Conservation (phyloP, 148 eudicot species). For the Nyssa sinensis region DNA sequence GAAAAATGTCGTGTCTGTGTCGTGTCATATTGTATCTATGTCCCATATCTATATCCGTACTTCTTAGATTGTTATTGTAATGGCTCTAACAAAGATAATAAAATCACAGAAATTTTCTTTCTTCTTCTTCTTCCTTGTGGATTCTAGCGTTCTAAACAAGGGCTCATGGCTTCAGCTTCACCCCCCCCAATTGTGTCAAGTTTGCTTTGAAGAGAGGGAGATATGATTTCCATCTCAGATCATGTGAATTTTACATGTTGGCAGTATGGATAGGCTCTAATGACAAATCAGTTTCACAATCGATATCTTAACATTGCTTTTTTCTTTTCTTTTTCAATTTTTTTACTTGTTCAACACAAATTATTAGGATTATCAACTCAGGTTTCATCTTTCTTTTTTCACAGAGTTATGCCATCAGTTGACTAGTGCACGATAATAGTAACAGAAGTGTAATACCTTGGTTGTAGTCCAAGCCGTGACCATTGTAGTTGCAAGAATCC, state of each 20-base stretch:
- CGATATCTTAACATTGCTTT: neutral
- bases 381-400: neutral
- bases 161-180: too few species aligned
- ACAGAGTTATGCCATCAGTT: neutral
- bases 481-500: constrained; percentile 90
- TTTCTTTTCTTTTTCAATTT: neutral
- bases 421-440: neutral
- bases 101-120: too few species aligned
- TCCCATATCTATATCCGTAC: too few species aligned
- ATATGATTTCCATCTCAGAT: neutral
- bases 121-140: too few species aligned
- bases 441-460: constrained; percentile 53
- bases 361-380: neutral
- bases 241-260: neutral
- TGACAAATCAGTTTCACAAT: neutral
- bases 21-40: too few species aligned
- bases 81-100: too few species aligned
- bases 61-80: too few species aligned
- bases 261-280: neutral
- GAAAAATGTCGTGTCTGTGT: too few species aligned
- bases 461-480: constrained; percentile 62
- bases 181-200: too few species aligned
- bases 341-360: neutral
- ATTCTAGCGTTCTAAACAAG: too few species aligned
- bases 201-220: neutral